Evolutionary conservation across 352 stramenopile species (phyloP).

Genomic region (Phytophthora uliginosa): DNA sequence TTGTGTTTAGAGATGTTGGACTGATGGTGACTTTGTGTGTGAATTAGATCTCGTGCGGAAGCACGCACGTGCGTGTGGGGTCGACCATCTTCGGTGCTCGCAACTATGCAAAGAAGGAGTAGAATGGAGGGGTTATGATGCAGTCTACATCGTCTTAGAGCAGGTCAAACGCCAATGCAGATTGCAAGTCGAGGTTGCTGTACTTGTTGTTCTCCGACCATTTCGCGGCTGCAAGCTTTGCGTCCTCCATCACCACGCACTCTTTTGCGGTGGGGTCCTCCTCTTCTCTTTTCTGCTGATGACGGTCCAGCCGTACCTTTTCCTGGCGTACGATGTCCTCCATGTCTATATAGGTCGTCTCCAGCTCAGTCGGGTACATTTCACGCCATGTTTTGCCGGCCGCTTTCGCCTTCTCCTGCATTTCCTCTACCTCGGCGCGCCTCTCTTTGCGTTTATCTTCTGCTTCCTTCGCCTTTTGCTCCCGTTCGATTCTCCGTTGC

Average conservation of each 20-base stretch:
- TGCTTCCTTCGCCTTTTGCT: constrained; percentile 69
- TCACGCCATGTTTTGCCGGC: constrained; percentile 81
- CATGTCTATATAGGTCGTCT: constrained; percentile 85
- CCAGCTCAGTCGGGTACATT: constrained; percentile 82
- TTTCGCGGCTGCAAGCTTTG: constrained; percentile 49
- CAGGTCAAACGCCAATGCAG: constrained; percentile 76
- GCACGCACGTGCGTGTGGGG: constrained; percentile 97
- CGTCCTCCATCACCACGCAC: constrained; percentile 53
- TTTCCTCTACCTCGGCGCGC: constrained; percentile 63
- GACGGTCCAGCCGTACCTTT: constrained; percentile 43
- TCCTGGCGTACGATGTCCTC: constrained; percentile 73
- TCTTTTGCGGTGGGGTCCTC: constrained; percentile 17
- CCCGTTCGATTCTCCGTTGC: constrained; percentile 65
- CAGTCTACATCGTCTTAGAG: background rate
- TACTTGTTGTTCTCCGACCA: constrained; percentile 59
- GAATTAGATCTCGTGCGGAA: constrained; percentile 93
- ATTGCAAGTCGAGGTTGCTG: constrained; percentile 53
- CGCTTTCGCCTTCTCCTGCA: constrained; percentile 55
- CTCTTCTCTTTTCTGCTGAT: constrained; percentile 33
- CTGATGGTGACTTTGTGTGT: constrained; percentile 10
- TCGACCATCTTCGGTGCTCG: constrained; percentile 98
- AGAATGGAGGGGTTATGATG: constrained; percentile 19
- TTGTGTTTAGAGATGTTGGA: background rate
- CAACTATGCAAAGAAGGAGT: constrained; percentile 85
- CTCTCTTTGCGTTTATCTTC: constrained; percentile 56